Conservation (phyloP, 306 rosid species). For the Vigna nakashimae region DNA sequence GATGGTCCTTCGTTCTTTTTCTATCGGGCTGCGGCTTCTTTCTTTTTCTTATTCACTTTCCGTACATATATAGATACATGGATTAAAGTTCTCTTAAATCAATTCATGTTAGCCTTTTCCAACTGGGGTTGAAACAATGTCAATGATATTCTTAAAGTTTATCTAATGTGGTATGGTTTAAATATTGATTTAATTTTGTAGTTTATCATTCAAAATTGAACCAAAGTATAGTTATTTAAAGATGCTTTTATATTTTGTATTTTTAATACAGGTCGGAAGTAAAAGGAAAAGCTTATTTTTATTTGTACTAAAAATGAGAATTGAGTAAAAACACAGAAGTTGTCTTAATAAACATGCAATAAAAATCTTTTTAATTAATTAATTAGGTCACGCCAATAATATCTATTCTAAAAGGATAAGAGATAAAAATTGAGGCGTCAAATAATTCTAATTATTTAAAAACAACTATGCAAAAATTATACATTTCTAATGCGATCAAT, state of each 20-base stretch:
- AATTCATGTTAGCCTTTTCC: neutral
- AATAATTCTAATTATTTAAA: neutral
- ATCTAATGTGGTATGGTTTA: neutral
- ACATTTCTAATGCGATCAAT: neutral
- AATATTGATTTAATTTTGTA: neutral
- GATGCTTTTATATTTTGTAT: neutral
- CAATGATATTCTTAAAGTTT: too few species aligned
- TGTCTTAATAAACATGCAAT: neutral
- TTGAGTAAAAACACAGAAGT: neutral
- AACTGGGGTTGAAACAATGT: neutral
- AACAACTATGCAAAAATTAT: neutral
- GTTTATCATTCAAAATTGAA: neutral
- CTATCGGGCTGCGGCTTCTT: too few species aligned
- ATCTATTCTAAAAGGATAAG: neutral
- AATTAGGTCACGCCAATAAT: neutral
- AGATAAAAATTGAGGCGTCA: neutral
- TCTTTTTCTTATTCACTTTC: neutral
- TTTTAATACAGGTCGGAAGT: neutral
- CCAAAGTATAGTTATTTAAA: neutral
- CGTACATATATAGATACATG: too few species aligned
- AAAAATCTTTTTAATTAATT: neutral
- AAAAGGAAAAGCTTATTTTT: too few species aligned
- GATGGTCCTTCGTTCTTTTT: neutral
- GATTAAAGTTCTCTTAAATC: neutral
- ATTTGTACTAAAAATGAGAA: neutral